These are phyloP conservation scores for Sarcodon sp. DNA, from an alignment of 768 basidiomycete species.

Conservation along the genomic window DNA sequence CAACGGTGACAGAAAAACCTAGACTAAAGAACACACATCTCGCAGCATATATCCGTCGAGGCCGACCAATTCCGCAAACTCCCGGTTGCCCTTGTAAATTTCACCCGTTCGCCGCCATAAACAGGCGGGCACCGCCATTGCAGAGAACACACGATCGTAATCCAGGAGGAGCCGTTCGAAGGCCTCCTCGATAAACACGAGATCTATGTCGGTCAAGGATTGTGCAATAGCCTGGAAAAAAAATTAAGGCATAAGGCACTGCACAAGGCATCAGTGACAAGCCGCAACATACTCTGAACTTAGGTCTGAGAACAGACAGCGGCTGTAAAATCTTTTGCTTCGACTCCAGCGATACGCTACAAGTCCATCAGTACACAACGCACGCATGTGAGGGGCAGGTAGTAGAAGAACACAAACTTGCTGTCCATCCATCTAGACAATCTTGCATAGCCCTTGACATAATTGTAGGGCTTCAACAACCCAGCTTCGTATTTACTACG, in stretches of 20 bases:
- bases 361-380: not conserved
- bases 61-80: conserved; percentile 86
- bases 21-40: conserved; percentile 39
- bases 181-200: conserved; percentile 96
- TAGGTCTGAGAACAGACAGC: conserved; percentile 71
- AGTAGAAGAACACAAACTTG: conserved; percentile 38
- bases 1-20: not conserved
- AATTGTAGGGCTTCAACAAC: conserved; percentile 88
- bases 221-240: conserved; percentile 60
- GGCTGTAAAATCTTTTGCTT: conserved; percentile 89
- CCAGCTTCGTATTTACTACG: conserved; percentile 96
- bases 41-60: conserved; percentile 80
- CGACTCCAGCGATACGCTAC: conserved; percentile 79
- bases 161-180: conserved; percentile 92
- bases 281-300: conserved; percentile 52
- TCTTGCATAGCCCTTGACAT: conserved; percentile 89
- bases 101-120: conserved; percentile 95
- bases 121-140: conserved; percentile 96
- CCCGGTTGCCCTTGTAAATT: conserved; percentile 96
- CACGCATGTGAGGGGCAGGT: not conserved
- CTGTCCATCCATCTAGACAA: conserved; percentile 91
- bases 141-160: conserved; percentile 88
- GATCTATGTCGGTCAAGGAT: conserved; percentile 74
- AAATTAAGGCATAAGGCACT: not conserved
- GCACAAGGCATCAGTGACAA: not conserved